Evolutionary conservation across 768 basidiomycete species (phyloP).

Genomic region (Fistulinella prunicolor): DNA sequence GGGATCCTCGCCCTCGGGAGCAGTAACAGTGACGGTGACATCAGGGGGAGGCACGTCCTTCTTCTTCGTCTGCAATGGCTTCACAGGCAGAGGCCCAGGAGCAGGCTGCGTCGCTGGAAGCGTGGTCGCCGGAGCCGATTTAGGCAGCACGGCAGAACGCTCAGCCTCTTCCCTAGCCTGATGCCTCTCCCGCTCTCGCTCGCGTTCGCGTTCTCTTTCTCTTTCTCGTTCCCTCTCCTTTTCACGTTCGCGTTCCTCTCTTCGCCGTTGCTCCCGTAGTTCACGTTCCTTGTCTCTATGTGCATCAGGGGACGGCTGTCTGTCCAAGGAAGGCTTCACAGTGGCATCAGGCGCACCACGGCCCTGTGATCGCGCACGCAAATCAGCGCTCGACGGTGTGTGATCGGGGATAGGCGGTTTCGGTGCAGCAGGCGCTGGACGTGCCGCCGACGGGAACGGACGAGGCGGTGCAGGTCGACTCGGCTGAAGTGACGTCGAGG

Average conservation of each 20-base stretch:
- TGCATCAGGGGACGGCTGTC: slow-evolving; percentile 40
- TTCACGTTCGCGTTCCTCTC: slow-evolving; percentile 35
- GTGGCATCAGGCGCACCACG: slow-evolving; percentile 44
- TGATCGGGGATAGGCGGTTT: slow-evolving; percentile 42
- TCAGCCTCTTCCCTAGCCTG: slow-evolving; percentile 33
- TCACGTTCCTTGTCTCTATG: slow-evolving; percentile 38
- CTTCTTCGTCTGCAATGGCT: slow-evolving; percentile 77
- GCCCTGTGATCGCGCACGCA: slow-evolving; percentile 61
- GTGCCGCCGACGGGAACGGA: slow-evolving; percentile 54
- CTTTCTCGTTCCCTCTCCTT: slow-evolving; percentile 36
- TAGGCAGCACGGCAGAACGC: slow-evolving; percentile 43
- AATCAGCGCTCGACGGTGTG: slow-evolving; percentile 62
- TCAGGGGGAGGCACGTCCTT: slow-evolving; percentile 32
- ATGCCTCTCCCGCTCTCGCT: slow-evolving; percentile 21
- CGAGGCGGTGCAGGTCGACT: slow-evolving; percentile 68
- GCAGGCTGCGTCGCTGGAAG: slow-evolving; percentile 45
- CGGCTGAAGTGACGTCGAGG: slow-evolving; percentile 45
- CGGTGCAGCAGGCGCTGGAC: slow-evolving; percentile 53
- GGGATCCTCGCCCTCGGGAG: slow-evolving; percentile 41
- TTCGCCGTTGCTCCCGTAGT: slow-evolving; percentile 38
- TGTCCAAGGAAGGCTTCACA: slow-evolving; percentile 31
- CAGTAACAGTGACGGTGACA: slow-evolving; percentile 54
- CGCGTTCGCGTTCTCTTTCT: slow-evolving; percentile 31
- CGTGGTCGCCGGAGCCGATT: slow-evolving; percentile 41
- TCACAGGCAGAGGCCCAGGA: slow-evolving; percentile 55